These are phyloP conservation scores for Neonectria neomacrospora DNA, from an alignment of 2,329 filamentous ascomycete species.

Conservation along the genomic window DNA sequence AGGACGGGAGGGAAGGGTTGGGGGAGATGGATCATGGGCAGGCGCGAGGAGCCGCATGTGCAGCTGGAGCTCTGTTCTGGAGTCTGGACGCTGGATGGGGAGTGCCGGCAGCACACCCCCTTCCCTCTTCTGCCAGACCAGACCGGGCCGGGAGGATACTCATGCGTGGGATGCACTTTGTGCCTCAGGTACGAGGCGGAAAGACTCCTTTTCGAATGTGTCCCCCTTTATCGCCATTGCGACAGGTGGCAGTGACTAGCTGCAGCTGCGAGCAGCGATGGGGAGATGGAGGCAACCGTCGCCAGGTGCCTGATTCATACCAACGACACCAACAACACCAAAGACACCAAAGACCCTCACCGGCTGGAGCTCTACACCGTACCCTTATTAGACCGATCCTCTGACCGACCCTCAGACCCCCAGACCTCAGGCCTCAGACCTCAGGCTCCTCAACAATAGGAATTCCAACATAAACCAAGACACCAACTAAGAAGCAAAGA, in stretches of 20 bases:
- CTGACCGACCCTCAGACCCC: conserved; percentile 12
- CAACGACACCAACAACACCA: background rate
- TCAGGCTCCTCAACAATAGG: conserved; percentile 21
- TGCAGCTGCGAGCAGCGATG: background rate
- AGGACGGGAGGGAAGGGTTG: conserved; percentile 21
- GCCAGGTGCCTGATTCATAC: background rate
- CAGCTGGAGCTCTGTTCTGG: conserved; percentile 6
- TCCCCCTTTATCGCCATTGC: background rate
- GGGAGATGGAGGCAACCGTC: background rate
- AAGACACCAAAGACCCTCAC: background rate
- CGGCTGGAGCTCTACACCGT: background rate
- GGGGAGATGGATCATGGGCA: conserved; percentile 22
- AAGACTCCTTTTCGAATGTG: background rate
- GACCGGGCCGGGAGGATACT: conserved; percentile 29
- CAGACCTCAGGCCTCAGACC: conserved; percentile 7
- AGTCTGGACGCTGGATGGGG: conserved; percentile 11
- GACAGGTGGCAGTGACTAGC: background rate
- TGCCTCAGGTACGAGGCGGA: conserved; percentile 1
- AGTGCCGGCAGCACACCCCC: conserved; percentile 18
- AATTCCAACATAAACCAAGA: background rate
- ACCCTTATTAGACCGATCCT: background rate
- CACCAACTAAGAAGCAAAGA: conserved; percentile 3
- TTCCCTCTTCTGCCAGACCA: conserved; percentile 15
- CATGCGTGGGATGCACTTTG: conserved; percentile 18
- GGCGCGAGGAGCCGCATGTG: conserved; percentile 31